phyloP scores from a whole-genome alignment of 1,139 yeast species.

The Williopsis jadinii region DNA sequence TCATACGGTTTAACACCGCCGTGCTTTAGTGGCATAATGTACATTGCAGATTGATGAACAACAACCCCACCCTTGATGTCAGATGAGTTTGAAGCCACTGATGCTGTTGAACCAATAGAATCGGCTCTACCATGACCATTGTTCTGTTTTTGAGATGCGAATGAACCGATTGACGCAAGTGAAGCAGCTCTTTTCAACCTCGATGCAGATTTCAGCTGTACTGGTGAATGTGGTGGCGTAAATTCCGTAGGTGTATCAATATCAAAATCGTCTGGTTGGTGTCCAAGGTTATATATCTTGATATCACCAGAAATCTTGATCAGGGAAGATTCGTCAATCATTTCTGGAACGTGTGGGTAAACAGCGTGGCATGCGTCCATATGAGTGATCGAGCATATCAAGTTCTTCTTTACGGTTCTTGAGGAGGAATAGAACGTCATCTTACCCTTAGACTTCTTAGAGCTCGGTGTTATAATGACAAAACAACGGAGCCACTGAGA shows the following conservation, averaged over 20 bases:
- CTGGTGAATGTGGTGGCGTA: slow-evolving; percentile 5
- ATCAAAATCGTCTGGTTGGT: not conserved
- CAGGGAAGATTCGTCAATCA: slow-evolving; percentile 70
- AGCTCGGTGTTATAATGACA: slow-evolving; percentile 66
- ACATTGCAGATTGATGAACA: slow-evolving; percentile 41
- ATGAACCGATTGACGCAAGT: too few species aligned
- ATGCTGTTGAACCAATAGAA: slow-evolving; percentile 11
- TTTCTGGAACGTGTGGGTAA: slow-evolving; percentile 55
- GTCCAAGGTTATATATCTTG: slow-evolving; percentile 37
- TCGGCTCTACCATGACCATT: slow-evolving; percentile 13
- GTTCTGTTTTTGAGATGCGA: not conserved
- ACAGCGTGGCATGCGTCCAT: slow-evolving; percentile 69
- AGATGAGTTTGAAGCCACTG: not conserved
- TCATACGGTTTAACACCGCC: slow-evolving; percentile 84
- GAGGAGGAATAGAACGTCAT: slow-evolving; percentile 18
- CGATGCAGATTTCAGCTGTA: too few species aligned
- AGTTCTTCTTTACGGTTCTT: slow-evolving; percentile 39
- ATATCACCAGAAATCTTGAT: slow-evolving; percentile 70
- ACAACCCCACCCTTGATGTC: slow-evolving; percentile 9
- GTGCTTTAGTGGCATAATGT: slow-evolving; percentile 78
- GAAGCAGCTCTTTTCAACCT: too few species aligned
- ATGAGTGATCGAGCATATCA: slow-evolving; percentile 60
- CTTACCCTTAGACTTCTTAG: slow-evolving; percentile 31
- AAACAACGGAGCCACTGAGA: slow-evolving; percentile 84
- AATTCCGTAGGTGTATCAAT: not conserved